Percentiles rank a stretch among this genome's conserved stretches.
Evolutionary conservation across 257 asterid species (phyloP).

Genomic region (Paulownia fortunei): DNA sequence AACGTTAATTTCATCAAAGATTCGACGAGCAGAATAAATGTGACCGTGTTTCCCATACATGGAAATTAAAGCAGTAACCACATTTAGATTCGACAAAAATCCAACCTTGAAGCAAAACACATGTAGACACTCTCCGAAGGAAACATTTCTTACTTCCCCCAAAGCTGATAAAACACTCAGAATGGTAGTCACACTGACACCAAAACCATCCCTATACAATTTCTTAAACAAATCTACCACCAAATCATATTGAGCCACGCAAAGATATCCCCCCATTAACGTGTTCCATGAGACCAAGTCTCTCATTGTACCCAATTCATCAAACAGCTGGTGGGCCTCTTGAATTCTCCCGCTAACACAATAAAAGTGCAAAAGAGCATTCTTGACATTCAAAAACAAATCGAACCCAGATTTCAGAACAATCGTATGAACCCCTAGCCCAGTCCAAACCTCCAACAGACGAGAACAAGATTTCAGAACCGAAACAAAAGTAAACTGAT

Average conservation of each 20-base stretch:
- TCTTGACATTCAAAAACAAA: slow-evolving; percentile 52
- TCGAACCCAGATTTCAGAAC: slow-evolving; percentile 58
- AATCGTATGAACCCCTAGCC: slow-evolving; percentile 47
- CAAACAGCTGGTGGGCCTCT: slow-evolving; percentile 64
- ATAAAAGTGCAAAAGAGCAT: slow-evolving; percentile 58
- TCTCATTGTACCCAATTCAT: slow-evolving; percentile 46
- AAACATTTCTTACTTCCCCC: slow-evolving; percentile 29
- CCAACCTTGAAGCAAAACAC: slow-evolving; percentile 60
- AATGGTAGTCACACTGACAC: slow-evolving; percentile 44
- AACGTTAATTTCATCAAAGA: slow-evolving; percentile 54
- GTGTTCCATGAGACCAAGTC: slow-evolving; percentile 66
- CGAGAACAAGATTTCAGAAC: slow-evolving; percentile 60
- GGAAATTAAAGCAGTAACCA: slow-evolving; percentile 55
- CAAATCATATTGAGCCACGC: slow-evolving; percentile 28
- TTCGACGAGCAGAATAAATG: slow-evolving; percentile 40
- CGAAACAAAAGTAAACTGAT: slow-evolving; percentile 57
- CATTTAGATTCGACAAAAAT: slow-evolving; percentile 43
- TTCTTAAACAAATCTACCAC: slow-evolving; percentile 50
- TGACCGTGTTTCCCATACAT: slow-evolving; percentile 55
- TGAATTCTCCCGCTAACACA: slow-evolving; percentile 51
- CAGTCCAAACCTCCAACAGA: slow-evolving; percentile 39
- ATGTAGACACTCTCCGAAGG: slow-evolving; percentile 49
- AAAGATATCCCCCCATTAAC: slow-evolving; percentile 70
- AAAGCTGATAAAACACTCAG: slow-evolving; percentile 48
- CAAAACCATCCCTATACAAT: slow-evolving; percentile 28